phyloP scores from a whole-genome alignment of 106 monocot genomes.

The Alisma plantagoaquatica region DNA sequence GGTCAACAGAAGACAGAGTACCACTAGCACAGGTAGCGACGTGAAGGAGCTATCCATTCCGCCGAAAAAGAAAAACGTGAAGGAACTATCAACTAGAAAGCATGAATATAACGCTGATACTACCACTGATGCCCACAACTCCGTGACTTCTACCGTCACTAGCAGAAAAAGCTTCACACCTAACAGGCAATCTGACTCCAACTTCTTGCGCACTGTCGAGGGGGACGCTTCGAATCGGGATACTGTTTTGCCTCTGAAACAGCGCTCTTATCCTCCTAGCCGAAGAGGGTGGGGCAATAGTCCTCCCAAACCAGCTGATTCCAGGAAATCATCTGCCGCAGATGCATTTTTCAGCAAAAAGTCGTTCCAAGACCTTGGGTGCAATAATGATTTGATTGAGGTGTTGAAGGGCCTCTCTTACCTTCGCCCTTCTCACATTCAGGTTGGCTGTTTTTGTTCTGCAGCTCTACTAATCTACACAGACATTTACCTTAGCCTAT shows the following conservation, averaged over 20 bases:
- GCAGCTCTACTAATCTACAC: too few species aligned
- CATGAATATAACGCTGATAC: background rate
- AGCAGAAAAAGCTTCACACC: background rate
- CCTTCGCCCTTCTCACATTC: constrained; percentile 81
- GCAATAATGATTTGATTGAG: constrained; percentile 48
- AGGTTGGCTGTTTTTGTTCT: too few species aligned
- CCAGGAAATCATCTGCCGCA: constrained; percentile 21
- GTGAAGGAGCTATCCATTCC: background rate
- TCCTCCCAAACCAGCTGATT: constrained; percentile 6
- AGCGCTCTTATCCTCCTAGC: constrained; percentile 5
- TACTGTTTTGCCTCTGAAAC: background rate
- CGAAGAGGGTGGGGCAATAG: constrained; percentile 27
- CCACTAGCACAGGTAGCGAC: background rate
- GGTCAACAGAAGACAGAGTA: background rate
- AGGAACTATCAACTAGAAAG: background rate
- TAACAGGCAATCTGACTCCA: background rate
- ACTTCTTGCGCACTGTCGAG: background rate
- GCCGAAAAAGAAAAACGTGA: background rate
- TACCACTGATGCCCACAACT: background rate
- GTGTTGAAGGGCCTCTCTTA: constrained; percentile 33
- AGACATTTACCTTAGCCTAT: too few species aligned
- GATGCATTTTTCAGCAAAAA: constrained; percentile 67
- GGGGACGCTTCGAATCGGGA: background rate
- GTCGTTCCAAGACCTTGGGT: constrained; percentile 72
- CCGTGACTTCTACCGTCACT: background rate